A percentile compares a stretch with the other conserved stretches of the same genome.
Conservation (phyloP, 208 protist species). For the Trichomonas vaginalis region DNA sequence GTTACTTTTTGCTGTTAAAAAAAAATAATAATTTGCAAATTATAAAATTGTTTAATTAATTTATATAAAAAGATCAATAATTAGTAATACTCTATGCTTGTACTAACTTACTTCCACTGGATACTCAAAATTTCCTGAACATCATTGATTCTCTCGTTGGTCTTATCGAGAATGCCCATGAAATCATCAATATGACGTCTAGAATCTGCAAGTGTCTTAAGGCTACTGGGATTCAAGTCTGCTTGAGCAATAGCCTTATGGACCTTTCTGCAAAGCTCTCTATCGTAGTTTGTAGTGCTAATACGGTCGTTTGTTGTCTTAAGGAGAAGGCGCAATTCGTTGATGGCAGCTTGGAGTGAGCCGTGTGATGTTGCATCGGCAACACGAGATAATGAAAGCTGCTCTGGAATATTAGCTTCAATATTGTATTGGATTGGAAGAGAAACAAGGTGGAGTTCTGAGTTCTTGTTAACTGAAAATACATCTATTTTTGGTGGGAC, state of each 20-base stretch:
- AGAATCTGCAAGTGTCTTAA: background rate
- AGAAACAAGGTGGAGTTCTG: background rate
- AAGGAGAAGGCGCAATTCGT: background rate
- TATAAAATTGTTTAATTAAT: too few relatives aligned
- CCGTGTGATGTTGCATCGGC: background rate
- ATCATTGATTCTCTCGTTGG: background rate
- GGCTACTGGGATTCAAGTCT: background rate
- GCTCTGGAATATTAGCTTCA: background rate
- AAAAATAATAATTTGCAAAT: too few relatives aligned
- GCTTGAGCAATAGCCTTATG: background rate
- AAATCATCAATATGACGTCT: background rate
- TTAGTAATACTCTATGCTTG: too few relatives aligned
- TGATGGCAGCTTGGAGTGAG: background rate
- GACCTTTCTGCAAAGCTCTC: background rate
- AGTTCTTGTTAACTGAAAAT: background rate
- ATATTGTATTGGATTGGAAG: background rate
- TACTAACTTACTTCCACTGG: background rate
- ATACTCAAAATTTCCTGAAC: background rate
- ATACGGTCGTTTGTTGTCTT: background rate
- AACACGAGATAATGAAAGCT: background rate
- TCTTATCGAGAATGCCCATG: background rate
- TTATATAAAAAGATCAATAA: too few relatives aligned
- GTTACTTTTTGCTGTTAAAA: too few relatives aligned
- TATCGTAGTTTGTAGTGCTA: background rate
- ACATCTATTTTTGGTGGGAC: background rate